phyloP scores from a whole-genome alignment of 2,329 filamentous ascomycete species.

The Endothia cerciana region DNA sequence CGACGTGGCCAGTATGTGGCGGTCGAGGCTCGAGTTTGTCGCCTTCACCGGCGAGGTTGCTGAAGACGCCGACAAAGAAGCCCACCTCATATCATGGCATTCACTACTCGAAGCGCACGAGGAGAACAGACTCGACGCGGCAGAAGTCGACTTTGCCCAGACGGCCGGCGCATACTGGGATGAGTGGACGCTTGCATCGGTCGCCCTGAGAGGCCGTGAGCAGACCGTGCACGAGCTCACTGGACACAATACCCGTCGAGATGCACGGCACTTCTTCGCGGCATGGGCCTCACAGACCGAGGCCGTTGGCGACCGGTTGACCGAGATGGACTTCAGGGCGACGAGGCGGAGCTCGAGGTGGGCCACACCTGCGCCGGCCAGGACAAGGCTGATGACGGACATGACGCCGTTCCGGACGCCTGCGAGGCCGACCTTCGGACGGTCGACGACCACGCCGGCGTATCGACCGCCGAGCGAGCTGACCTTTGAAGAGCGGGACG shows the following conservation, averaged over 20 bases:
- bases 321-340: constrained; percentile 29
- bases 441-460: constrained; percentile 26
- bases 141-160: constrained; percentile 34
- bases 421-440: constrained; percentile 22
- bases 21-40: constrained; percentile 25
- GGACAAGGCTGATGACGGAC: constrained; percentile 24
- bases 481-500: constrained; percentile 27
- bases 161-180: constrained; percentile 32
- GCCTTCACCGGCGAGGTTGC: constrained; percentile 33
- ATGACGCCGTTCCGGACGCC: constrained; percentile 28
- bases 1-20: constrained; percentile 34
- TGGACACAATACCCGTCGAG: constrained; percentile 33
- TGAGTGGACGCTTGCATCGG: constrained; percentile 35
- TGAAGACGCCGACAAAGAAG: constrained; percentile 36
- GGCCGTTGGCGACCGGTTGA: constrained; percentile 30
- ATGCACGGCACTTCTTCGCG: constrained; percentile 31
- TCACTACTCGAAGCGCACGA: constrained; percentile 30
- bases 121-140: constrained; percentile 34
- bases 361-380: constrained; percentile 26
- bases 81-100: constrained; percentile 34
- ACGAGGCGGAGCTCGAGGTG: constrained; percentile 28
- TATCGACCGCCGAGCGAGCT: constrained; percentile 27
- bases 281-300: constrained; percentile 34
- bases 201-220: constrained; percentile 33
- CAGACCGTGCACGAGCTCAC: constrained; percentile 33